A percentile compares a stretch with the other conserved stretches of the same genome.
Evolutionary conservation across 2,329 filamentous ascomycete species (phyloP).

Genomic region (Aureobasidium sp.): DNA sequence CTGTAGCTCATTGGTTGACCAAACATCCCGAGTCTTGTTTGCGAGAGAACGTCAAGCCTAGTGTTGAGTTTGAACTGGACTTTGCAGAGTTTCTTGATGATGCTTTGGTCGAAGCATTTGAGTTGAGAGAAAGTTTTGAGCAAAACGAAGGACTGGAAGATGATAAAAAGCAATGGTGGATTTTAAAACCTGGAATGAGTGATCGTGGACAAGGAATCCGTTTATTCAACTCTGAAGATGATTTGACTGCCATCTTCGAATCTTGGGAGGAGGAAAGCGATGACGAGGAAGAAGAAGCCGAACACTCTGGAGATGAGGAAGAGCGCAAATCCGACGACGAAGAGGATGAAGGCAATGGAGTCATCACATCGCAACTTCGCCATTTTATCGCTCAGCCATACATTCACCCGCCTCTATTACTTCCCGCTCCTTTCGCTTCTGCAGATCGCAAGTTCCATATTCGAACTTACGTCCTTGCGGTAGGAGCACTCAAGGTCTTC

Average conservation of each 20-base stretch:
- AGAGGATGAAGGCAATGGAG: slow-evolving; percentile 52
- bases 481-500: slow-evolving; percentile 81
- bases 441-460: slow-evolving; percentile 92
- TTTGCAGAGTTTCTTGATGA: slow-evolving; percentile 98
- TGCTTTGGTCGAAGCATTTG: slow-evolving; percentile 84
- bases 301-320: slow-evolving; percentile 34
- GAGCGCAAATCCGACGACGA: slow-evolving; percentile 34
- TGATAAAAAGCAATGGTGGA: slow-evolving; percentile 74
- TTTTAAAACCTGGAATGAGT: slow-evolving; percentile 97
- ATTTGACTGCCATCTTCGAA: slow-evolving; percentile 90
- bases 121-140: slow-evolving; percentile 81
- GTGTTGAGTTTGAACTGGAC: slow-evolving; percentile 92
- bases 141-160: slow-evolving; percentile 61
- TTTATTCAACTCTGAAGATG: slow-evolving; percentile 85
- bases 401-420: slow-evolving; percentile 86
- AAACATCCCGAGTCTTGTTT: slow-evolving; percentile 83
- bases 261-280: slow-evolving; percentile 69
- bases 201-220: slow-evolving; percentile 95
- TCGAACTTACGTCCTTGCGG: slow-evolving; percentile 87
- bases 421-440: slow-evolving; percentile 52
- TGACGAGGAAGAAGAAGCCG: slow-evolving; percentile 40
- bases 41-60: slow-evolving; percentile 74
- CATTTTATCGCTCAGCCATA: slow-evolving; percentile 98
- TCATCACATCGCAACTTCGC: slow-evolving; percentile 90
- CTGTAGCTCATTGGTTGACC: slow-evolving; percentile 84